phyloP scores from a whole-genome alignment of 345 rosid genomes.

The Citrus sinensis region DNA sequence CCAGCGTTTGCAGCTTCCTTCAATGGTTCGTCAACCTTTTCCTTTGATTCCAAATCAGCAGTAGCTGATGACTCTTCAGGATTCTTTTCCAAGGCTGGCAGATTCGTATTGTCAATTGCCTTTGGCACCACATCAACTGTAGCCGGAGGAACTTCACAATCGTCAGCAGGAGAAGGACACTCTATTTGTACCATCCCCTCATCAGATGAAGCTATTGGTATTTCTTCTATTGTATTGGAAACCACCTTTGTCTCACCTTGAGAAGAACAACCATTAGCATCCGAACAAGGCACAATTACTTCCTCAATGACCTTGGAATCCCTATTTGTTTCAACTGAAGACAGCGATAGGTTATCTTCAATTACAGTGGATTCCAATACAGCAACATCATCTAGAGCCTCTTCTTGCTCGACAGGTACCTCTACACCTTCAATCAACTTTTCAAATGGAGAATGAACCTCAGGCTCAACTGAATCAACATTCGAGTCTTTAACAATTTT shows the following conservation, averaged over 20 bases:
- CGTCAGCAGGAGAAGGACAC: not conserved
- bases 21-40: not conserved
- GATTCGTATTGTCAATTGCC: constrained; percentile 13
- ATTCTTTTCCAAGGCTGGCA: constrained; percentile 19
- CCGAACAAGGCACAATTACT: constrained; percentile 1
- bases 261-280: not conserved
- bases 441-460: constrained; percentile 9
- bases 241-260: not conserved
- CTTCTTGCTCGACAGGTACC: constrained; percentile 11
- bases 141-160: not conserved
- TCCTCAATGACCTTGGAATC: constrained; percentile 5
- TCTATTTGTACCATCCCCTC: constrained; percentile 1
- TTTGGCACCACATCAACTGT: constrained; percentile 2
- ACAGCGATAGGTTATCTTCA: not conserved
- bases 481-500: constrained; percentile 4
- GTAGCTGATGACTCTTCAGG: constrained; percentile 31
- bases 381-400: constrained; percentile 2
- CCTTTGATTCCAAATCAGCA: constrained; percentile 17
- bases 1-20: constrained; percentile 11
- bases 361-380: constrained; percentile 14
- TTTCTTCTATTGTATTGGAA: constrained; percentile 17
- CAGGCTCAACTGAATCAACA: constrained; percentile 16
- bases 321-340: constrained; percentile 11
- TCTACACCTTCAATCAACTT: constrained; percentile 9
- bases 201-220: not conserved